Evolutionary conservation across 148 eudicot genomes (phyloP).

Genomic region (Spergularia marina): DNA sequence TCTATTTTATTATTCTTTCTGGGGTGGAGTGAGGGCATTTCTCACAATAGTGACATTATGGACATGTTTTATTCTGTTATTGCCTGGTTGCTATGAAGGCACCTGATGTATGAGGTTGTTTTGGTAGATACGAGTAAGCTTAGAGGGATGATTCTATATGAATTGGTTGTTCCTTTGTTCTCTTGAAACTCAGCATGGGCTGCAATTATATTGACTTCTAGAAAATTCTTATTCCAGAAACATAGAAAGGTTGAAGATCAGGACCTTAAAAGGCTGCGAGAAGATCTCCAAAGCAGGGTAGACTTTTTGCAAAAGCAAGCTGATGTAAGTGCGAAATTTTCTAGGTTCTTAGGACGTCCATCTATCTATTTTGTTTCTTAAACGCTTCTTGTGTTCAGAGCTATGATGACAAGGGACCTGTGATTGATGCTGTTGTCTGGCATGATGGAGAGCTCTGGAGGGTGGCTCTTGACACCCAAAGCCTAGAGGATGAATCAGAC

Average conservation of each 20-base stretch:
- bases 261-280: slow-evolving; percentile 66
- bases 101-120: neutral
- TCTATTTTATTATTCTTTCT: neutral
- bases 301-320: slow-evolving; percentile 78
- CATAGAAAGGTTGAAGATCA: slow-evolving; percentile 60
- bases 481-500: slow-evolving; percentile 82
- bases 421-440: slow-evolving; percentile 99
- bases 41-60: neutral
- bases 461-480: slow-evolving; percentile 91
- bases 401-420: slow-evolving; percentile 96
- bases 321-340: slow-evolving; percentile 47
- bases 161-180: neutral
- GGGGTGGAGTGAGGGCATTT: neutral
- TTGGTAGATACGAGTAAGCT: neutral
- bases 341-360: neutral
- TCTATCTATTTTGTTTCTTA: slow-evolving; percentile 4
- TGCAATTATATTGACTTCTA: neutral
- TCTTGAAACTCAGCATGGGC: neutral
- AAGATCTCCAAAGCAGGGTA: slow-evolving; percentile 84
- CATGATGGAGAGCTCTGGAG: slow-evolving; percentile 97
- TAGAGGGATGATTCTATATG: neutral
- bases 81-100: neutral
- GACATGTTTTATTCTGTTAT: slow-evolving; percentile 10
- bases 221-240: slow-evolving; percentile 42
- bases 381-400: slow-evolving; percentile 37